Evolutionary conservation across 768 basidiomycete species (phyloP), one percentile per base, ranked within the genome.

Genomic region (Termitomyces sp.): DNA sequence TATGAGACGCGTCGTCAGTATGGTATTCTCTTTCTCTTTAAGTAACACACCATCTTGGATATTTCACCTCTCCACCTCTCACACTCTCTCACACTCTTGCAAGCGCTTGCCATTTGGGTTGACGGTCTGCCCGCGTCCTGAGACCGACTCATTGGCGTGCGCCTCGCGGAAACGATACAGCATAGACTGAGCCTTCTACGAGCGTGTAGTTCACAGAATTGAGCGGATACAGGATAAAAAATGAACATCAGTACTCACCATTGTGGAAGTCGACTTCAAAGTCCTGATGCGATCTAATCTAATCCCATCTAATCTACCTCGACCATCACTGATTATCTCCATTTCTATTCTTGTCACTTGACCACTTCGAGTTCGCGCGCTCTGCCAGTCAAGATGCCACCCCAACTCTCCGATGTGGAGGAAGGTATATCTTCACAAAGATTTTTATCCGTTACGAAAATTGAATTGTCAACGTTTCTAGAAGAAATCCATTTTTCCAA

Each of bases 51-150:
- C 15, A 15, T 99, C 96, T 74, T 99, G 96, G 50, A 98, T 98
- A 98, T 93, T 74, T 98, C 96, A 59, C 96, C 96, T 71, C 96
- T 78, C 94, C 95, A 98, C 58, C 94, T 81, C 74, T 99, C 96
- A 68, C 94, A 96, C 52, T 98, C 95, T 39, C 93, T 80, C 67
- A 98, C 71, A 68, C 90, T 95, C 74, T 96, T 96, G 72, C 94
- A 96, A 12, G 87, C 84, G 65, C 89, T 90, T 11, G 96, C 95
- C 90, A 98, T 92, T 57, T 84, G 48, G 95, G 96, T 42, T 96
- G 80, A n/a, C 88, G 85, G 74, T 96, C 96, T 11, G 77, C 80
- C 50, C 92, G 85, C 16, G 91, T 89, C 36, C 91, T 90, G 24
- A 99, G 84, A 40, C 96, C 96, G 67, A 98, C 79, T 98, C 96